Percentiles rank a stretch among this genome's conserved stretches.
These are phyloP conservation scores for Tulasnella sp. DNA, from an alignment of 768 basidiomycete species.

Conservation along the genomic window DNA sequence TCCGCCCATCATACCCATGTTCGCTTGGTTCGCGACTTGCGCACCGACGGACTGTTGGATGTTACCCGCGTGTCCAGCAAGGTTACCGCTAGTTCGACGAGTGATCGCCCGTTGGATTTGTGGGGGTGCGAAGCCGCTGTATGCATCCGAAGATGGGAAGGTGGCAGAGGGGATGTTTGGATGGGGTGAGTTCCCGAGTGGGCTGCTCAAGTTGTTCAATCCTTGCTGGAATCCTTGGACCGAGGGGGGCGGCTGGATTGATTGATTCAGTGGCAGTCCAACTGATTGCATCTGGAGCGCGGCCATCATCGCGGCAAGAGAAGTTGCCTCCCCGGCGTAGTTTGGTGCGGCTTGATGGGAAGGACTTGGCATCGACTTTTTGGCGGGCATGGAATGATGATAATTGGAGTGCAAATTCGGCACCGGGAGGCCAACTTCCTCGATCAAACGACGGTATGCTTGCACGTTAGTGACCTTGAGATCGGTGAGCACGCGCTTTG, in stretches of 20 bases:
- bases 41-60: conserved; percentile 46
- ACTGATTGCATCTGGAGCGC: conserved; percentile 74
- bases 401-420: conserved; percentile 75
- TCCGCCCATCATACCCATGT: conserved; percentile 25
- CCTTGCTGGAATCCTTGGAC: conserved; percentile 3
- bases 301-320: conserved; percentile 88
- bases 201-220: conserved; percentile 12
- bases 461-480: conserved; percentile 68
- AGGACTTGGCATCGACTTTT: conserved; percentile 39
- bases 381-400: conserved; percentile 36
- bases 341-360: conserved; percentile 76
- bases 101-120: not conserved
- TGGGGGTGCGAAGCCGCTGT: conserved; percentile 50
- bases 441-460: conserved; percentile 40
- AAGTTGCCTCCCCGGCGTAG: conserved; percentile 69
- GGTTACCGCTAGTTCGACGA: not conserved
- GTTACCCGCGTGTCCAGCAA: not conserved
- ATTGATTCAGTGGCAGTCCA: conserved; percentile 13
- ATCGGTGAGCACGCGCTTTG: conserved; percentile 83
- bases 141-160: conserved; percentile 52
- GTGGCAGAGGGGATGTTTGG: conserved; percentile 44
- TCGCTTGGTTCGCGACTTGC: conserved; percentile 14
- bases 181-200: not conserved
- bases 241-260: conserved; percentile 8
- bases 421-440: conserved; percentile 42